Conservation (phyloP, 192 early-diverging fungal genomes). For the Backusella liffmaniae region DNA sequence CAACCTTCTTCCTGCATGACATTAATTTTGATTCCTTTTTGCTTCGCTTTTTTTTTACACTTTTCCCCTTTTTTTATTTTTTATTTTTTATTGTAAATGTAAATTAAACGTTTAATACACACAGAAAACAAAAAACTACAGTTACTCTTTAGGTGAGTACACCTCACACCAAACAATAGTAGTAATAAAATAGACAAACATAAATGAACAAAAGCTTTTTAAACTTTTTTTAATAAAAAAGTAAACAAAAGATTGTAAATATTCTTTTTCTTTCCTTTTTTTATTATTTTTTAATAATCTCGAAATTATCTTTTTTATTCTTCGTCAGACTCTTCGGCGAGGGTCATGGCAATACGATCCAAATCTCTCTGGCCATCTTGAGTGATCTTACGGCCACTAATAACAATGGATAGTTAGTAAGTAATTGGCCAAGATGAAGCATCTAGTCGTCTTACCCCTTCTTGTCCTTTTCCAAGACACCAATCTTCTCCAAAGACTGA, state of each 20-base stretch:
- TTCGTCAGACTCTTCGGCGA: constrained; percentile 26
- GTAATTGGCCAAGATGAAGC: constrained; percentile 14
- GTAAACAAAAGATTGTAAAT: background rate
- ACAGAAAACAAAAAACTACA: constrained; percentile 39
- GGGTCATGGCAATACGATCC: constrained; percentile 86
- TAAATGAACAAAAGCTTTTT: background rate
- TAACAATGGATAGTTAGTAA: background rate
- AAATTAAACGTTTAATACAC: constrained; percentile 16
- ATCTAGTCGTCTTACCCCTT: constrained; percentile 54
- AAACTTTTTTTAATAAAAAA: constrained; percentile 19
- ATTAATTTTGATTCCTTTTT: background rate
- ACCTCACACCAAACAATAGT: background rate
- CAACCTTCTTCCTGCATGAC: background rate
- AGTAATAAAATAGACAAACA: background rate
- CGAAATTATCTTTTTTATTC: constrained; percentile 9
- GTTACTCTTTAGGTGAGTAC: constrained; percentile 89
- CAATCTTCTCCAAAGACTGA: constrained; percentile 98
- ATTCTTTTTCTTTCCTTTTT: background rate
- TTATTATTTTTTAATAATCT: background rate
- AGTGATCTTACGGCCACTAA: constrained; percentile 93
- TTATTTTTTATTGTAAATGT: constrained; percentile 3
- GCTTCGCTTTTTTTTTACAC: background rate
- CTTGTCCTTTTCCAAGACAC: constrained; percentile 90
- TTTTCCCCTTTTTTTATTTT: background rate
- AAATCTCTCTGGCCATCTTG: constrained; percentile 97